These are phyloP conservation scores for Hypoxylon fragiforme DNA, from an alignment of 495 filamentous ascomycete genomes.

Conservation along the genomic window DNA sequence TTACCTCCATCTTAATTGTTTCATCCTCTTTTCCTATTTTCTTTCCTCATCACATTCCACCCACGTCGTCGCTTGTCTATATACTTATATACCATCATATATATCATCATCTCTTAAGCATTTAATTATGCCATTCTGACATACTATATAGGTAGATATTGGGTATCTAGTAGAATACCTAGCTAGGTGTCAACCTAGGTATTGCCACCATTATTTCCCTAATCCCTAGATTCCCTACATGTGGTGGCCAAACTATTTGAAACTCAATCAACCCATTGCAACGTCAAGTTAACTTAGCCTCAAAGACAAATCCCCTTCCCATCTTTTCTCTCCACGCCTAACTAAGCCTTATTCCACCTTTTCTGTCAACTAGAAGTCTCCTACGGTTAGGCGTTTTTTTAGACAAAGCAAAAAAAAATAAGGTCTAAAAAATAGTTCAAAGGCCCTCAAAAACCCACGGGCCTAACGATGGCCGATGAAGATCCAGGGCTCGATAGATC, in stretches of 20 bases:
- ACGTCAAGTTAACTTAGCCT: constrained; percentile 5
- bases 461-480: constrained; percentile 32
- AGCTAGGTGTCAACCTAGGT: no score
- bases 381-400: no score
- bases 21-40: neutral
- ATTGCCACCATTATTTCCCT: no score
- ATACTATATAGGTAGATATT: constrained; percentile 1
- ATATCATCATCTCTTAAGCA: neutral
- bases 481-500: constrained; percentile 7
- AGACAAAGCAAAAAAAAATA: no score
- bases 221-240: no score
- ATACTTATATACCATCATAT: constrained; percentile 4
- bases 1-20: neutral
- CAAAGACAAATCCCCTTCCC: constrained; percentile 4
- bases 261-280: constrained; percentile 13
- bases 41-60: neutral
- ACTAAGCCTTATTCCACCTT: no score
- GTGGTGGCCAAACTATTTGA: no score
- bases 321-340: neutral
- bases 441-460: no score
- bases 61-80: neutral
- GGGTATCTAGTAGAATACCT: no score
- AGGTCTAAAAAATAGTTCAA: neutral
- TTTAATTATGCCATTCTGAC: neutral
- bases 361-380: no score